Conservation (phyloP, 2,329 filamentous ascomycete species). For the Fusarium avenaceum region DNA sequence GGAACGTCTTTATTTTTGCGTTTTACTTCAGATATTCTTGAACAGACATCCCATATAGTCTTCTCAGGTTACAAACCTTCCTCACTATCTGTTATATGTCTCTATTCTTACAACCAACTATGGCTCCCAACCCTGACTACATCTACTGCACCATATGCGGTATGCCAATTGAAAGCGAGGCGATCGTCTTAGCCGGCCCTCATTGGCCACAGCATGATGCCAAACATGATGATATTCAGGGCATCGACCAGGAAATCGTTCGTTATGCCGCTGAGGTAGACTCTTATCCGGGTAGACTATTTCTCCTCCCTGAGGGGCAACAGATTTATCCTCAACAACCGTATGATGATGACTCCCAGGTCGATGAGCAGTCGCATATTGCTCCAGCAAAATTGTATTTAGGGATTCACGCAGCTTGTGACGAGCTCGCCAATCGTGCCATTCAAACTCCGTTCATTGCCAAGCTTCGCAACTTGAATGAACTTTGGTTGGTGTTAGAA, state of each 20-base stretch:
- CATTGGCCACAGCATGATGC: constrained; percentile 1
- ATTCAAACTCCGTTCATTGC: neutral
- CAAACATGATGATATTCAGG: neutral
- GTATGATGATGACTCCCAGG: neutral
- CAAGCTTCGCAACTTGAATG: neutral
- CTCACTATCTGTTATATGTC: neutral
- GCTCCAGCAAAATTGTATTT: neutral
- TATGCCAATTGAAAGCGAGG: neutral
- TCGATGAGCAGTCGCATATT: neutral
- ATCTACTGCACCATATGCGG: constrained; percentile 18
- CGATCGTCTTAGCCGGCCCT: constrained; percentile 2
- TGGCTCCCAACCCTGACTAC: constrained; percentile 13
- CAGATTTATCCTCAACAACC: neutral
- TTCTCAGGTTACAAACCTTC: too few species aligned
- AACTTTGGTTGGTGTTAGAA: constrained; percentile 16
- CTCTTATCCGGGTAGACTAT: neutral
- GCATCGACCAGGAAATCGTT: neutral
- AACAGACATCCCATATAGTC: too few species aligned
- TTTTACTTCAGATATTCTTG: too few species aligned
- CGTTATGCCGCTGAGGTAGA: neutral
- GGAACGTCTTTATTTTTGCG: too few species aligned
- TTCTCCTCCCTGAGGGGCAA: neutral
- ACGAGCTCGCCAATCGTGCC: neutral
- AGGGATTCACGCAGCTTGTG: constrained; percentile 7
- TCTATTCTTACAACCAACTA: neutral